phyloP scores from a whole-genome alignment of 148 eudicot genomes.

The Rhododendron ovatum region DNA sequence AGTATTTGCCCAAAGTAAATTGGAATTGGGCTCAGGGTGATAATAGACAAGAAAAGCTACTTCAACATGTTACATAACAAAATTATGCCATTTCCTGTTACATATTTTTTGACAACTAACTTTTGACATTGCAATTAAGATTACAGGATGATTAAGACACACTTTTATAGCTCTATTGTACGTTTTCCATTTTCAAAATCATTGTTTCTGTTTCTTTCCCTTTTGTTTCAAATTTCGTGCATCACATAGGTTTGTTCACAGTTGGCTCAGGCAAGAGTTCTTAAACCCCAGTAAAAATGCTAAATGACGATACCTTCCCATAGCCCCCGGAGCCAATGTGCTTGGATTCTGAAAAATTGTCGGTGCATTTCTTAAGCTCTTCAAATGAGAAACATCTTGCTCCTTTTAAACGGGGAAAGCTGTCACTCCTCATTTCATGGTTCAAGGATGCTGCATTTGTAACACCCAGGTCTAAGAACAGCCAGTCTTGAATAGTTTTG shows the following conservation, averaged over 20 bases:
- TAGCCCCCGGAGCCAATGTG: constrained; percentile 26
- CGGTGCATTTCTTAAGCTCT: constrained; percentile 41
- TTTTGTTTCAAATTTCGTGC: not conserved
- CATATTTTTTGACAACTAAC: not conserved
- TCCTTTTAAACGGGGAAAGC: constrained; percentile 17
- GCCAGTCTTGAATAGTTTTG: not conserved
- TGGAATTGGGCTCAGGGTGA: not conserved
- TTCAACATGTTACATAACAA: not conserved
- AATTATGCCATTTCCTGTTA: not conserved
- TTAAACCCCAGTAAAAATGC: constrained; percentile 13
- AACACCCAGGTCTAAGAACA: not conserved
- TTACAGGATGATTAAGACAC: not conserved
- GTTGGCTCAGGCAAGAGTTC: not conserved
- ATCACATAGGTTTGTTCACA: not conserved
- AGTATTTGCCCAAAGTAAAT: too few species aligned
- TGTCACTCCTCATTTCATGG: constrained; percentile 12
- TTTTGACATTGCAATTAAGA: not conserved
- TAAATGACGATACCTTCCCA: not conserved
- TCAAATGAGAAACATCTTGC: constrained; percentile 33
- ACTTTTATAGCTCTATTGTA: not conserved
- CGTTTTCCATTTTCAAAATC: not conserved
- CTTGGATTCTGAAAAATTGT: constrained; percentile 43
- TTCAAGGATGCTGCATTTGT: constrained; percentile 64
- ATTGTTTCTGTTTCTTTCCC: not conserved
- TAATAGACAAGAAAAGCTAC: not conserved